Evolutionary conservation across 345 rosid species (phyloP).

Genomic region (Boechera stricta): DNA sequence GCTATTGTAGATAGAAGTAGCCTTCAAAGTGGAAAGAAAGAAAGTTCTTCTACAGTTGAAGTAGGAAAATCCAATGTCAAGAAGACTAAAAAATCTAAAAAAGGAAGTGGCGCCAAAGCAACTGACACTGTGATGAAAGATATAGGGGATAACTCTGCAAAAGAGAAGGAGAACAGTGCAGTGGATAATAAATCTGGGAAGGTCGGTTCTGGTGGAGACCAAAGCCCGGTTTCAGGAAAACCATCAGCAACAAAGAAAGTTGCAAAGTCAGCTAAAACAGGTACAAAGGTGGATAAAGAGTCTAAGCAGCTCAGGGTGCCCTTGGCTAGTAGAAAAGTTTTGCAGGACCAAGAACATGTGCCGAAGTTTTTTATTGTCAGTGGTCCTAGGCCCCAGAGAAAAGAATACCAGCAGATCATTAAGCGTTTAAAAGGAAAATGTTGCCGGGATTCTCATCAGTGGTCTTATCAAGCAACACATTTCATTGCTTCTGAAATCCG

Average conservation of each 20-base stretch:
- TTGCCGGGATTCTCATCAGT: conserved; percentile 91
- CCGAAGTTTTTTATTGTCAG: conserved; percentile 68
- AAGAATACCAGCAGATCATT: conserved; percentile 72
- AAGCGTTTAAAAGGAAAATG: conserved; percentile 70
- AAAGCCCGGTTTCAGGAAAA: conserved; percentile 34
- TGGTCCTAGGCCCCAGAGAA: conserved; percentile 74
- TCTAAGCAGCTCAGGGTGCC: conserved; percentile 37
- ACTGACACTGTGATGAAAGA: conserved; percentile 27
- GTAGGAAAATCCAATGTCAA: conserved; percentile 36
- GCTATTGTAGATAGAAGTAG: background rate
- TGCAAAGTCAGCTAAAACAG: conserved; percentile 32
- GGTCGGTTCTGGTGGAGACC: conserved; percentile 34
- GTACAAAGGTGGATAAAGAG: conserved; percentile 43
- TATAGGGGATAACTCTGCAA: conserved; percentile 34
- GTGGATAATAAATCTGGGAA: conserved; percentile 23
- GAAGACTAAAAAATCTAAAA: conserved; percentile 37
- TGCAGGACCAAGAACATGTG: conserved; percentile 44
- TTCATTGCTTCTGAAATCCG: conserved; percentile 74
- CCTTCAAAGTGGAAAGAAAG: conserved; percentile 41
- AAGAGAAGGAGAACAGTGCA: conserved; percentile 59
- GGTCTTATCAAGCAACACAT: conserved; percentile 98
- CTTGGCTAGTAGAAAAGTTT: conserved; percentile 25
- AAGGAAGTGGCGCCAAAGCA: conserved; percentile 20
- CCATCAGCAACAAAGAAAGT: conserved; percentile 39
- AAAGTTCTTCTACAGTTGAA: conserved; percentile 44